Evolutionary conservation across 306 rosid genomes (phyloP), one percentile per base, ranked within the genome.

Genomic region (Prunus armeniaca): DNA sequence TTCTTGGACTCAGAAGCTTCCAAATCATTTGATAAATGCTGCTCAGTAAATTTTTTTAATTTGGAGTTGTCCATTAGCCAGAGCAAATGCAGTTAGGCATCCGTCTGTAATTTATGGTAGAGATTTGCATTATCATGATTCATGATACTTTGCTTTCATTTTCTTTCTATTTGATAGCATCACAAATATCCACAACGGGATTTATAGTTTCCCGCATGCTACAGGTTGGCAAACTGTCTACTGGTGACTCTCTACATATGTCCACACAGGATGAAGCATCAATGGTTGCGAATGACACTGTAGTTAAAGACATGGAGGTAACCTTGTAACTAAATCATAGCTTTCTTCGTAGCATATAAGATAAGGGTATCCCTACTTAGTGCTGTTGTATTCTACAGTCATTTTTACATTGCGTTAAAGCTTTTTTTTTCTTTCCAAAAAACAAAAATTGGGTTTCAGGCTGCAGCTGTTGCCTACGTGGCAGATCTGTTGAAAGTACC

Each of bases 221-320:
- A 71, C 90, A 95, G 99, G 85, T 86, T 66, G 99, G 88, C 17
- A 95, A 89, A 41, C 83, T 95, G 83, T 95, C 99, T 45, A 95
- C 99, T 34, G 99, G 99, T 15, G 93, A 95, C 85, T 95, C 99
- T 66, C 83, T 95, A 24, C 97, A 95, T 73, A 95, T 91, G 96
- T 75, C 91, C 47, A 47, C 77, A 22, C 96, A 89, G 25, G 99
- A 95, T 87, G 97, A 95, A 92, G 79, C 89, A 82, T 84, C 97
- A 50, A 92, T 95, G 75, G 47, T 75, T 63, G 90, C 97, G 67
- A 95, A 90, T 77, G 97, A 91, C 82, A 96, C 99, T 50, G 84
- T 97, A 0, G 52, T 95, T 67, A 92, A 95, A 88, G 99, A 95
- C 87, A 95, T 95, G 99, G 99, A 95, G 94, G 97, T 92, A 88